Base-by-base conservation (phyloP, 768 basidiomycete genomes). In the Leccinum barrowsii region DNA sequence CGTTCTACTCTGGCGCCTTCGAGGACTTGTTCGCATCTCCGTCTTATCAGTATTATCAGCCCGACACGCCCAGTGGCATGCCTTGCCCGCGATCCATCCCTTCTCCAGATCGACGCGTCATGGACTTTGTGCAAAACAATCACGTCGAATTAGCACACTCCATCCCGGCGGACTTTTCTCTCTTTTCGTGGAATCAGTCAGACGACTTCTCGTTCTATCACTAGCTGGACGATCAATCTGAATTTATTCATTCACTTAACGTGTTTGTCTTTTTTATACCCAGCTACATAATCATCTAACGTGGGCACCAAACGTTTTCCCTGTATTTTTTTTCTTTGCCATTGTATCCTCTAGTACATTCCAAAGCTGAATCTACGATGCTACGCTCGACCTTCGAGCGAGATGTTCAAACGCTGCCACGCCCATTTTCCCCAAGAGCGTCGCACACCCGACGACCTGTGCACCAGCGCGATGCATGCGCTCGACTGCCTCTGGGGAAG, bases 401-500 rank as follows among this genome's bases (percentile, higher is more conserved):
- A 81, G 66, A 11, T 73, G 77, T 63, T 83, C 77, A 59, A 85
- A 86, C 12, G 82, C 84, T 49, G 64, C 67, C 4, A 82, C 75
- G 7, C 85, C 84, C 59, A 83, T 70, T 60, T 77, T 80, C 1
- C 85, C 85, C 26, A 85, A 65, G 28, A 78, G 70, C 2, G 83
- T 85, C 19, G 85, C 84, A 63, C 80, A 79, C 13, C 83, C 93
- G 5, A 94, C 85, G 1, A 85, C 83, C 50, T 76, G 73, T 8
- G 92, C 92, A 3, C 92, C 92, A 8, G 84, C 90, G 49, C 76
- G 75, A n/a, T 76, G 74, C 90, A 94, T 94, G 55, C 92, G 78
- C 54, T 73, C 69, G 11, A 79, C 83, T 2, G 83, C 85, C 21
- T 75, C 86, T 5, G 76, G 73, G 21, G 81, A 81, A 2, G 82